Percentiles rank a stretch among this genome's conserved stretches.
Evolutionary conservation across 345 rosid species (phyloP).

Genomic region (Salix koriyanagi): DNA sequence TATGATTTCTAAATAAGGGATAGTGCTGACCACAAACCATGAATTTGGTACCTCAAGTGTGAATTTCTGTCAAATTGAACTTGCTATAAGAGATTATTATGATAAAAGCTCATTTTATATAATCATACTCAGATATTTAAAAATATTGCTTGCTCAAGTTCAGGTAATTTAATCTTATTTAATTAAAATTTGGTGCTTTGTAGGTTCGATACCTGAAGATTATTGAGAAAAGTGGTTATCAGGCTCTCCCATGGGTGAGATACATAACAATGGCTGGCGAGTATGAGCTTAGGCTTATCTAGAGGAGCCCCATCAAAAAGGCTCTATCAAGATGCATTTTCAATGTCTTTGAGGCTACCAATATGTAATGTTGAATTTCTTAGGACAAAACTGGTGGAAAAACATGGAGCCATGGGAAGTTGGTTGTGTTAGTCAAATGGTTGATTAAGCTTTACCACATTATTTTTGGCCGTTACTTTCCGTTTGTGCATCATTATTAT

Average conservation of each 20-base stretch:
- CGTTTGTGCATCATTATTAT: constrained; percentile 8
- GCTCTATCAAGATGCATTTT: not conserved
- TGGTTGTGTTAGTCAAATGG: not conserved
- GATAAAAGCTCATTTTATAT: not conserved
- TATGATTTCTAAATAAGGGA: not conserved
- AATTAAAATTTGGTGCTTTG: constrained; percentile 11
- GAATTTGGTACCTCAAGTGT: not conserved
- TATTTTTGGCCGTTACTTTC: not conserved
- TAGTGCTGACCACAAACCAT: not conserved
- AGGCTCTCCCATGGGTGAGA: constrained; percentile 98
- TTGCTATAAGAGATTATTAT: not conserved
- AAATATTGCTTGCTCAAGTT: not conserved
- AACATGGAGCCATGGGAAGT: not conserved
- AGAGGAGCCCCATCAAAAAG: constrained; percentile 6
- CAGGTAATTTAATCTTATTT: not conserved
- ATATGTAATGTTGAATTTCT: not conserved
- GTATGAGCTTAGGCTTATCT: constrained; percentile 82
- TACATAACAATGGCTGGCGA: constrained; percentile 99
- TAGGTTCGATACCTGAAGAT: constrained; percentile 97
- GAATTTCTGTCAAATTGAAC: not conserved
- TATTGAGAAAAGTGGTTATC: constrained; percentile 95
- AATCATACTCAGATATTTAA: not conserved
- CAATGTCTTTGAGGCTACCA: not conserved
- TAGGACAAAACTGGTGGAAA: not conserved
- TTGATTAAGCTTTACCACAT: not conserved